Evolutionary conservation across 2,329 filamentous ascomycete species (phyloP).

Genomic region (Aspergillus pseudoviridinutans): DNA sequence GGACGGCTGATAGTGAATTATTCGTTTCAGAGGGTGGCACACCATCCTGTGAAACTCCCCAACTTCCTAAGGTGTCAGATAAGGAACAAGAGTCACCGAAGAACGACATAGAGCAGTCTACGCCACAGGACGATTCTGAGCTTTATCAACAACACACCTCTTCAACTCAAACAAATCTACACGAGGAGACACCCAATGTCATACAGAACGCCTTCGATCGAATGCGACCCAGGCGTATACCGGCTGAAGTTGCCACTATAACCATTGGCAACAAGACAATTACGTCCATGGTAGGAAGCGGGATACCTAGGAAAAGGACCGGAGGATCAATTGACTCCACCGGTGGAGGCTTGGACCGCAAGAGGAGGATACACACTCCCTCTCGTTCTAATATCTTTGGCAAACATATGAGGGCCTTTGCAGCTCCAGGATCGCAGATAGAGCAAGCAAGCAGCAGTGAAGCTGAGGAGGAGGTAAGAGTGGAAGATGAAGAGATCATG

Average conservation of each 20-base stretch:
- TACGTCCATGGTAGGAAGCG: slow-evolving; percentile 61
- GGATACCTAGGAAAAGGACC: slow-evolving; percentile 37
- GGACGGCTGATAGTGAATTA: slow-evolving; percentile 3
- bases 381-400: slow-evolving; percentile 40
- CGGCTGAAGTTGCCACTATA: slow-evolving; percentile 66
- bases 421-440: slow-evolving; percentile 50
- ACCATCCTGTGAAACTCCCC: neutral
- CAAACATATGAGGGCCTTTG: slow-evolving; percentile 49
- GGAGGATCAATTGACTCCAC: slow-evolving; percentile 22
- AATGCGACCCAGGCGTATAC: slow-evolving; percentile 60
- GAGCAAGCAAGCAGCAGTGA: slow-evolving; percentile 14
- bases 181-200: slow-evolving; percentile 38
- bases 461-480: slow-evolving; percentile 16
- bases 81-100: neutral
- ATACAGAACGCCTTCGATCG: slow-evolving; percentile 61
- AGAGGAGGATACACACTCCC: slow-evolving; percentile 36
- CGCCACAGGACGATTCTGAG: neutral
- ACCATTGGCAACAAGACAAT: slow-evolving; percentile 67
- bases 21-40: slow-evolving; percentile 2
- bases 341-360: slow-evolving; percentile 30
- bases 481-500: slow-evolving; percentile 8
- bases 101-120: slow-evolving; percentile 5
- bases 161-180: slow-evolving; percentile 5
- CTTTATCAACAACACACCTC: slow-evolving; percentile 11
- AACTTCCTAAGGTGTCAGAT: neutral